These are phyloP conservation scores for Bathelium albidoporum DNA, from an alignment of 495 filamentous ascomycete genomes.

Conservation along the genomic window DNA sequence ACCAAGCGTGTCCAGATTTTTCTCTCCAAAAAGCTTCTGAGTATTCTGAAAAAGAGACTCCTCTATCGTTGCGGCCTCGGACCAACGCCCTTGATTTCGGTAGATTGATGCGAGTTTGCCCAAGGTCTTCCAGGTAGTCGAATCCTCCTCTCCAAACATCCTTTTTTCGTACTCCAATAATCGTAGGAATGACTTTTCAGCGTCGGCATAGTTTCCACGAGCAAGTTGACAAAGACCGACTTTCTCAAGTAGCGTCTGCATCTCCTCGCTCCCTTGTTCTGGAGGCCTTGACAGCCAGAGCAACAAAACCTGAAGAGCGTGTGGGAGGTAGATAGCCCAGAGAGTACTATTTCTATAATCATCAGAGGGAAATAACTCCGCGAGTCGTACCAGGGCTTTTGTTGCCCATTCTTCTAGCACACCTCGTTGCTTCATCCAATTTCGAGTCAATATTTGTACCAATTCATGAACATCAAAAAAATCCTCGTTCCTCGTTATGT, in stretches of 20 bases:
- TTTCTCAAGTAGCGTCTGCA: background rate
- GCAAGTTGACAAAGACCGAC: background rate
- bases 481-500: background rate
- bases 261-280: background rate
- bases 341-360: background rate
- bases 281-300: background rate
- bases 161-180: constrained; percentile 5
- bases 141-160: constrained; percentile 8
- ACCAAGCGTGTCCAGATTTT: constrained; percentile 6
- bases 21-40: constrained; percentile 4
- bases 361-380: background rate
- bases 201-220: background rate
- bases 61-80: constrained; percentile 16
- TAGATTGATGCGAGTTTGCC: constrained; percentile 5
- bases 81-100: constrained; percentile 8
- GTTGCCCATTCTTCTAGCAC: constrained; percentile 15
- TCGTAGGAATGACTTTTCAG: background rate
- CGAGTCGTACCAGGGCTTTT: background rate
- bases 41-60: constrained; percentile 1
- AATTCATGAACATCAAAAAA: constrained; percentile 15
- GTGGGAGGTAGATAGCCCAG: background rate
- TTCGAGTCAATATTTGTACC: constrained; percentile 22
- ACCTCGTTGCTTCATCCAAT: constrained; percentile 13
- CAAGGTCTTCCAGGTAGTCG: background rate
- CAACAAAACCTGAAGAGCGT: background rate